phyloP scores from a whole-genome alignment of 305 asterid genomes.

The Fraxinus greggii region DNA sequence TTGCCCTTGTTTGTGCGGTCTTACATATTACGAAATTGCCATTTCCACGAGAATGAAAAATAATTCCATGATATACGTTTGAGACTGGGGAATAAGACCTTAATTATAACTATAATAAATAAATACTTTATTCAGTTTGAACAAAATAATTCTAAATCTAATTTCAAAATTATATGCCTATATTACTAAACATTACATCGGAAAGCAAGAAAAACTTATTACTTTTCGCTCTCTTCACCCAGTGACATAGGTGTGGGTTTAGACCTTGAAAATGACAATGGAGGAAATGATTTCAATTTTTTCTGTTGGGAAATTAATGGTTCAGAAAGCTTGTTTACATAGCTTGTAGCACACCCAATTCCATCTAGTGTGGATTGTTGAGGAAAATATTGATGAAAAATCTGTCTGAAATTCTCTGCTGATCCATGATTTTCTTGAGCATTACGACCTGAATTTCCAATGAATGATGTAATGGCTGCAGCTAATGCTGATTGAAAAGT shows the following conservation, averaged over 20 bases:
- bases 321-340: conserved; percentile 24
- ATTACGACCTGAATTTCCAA: conserved; percentile 21
- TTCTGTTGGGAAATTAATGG: conserved; percentile 20
- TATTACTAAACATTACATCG: background rate
- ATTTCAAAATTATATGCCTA: background rate
- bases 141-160: no score
- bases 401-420: conserved; percentile 22
- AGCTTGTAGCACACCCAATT: conserved; percentile 23
- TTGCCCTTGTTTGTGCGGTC: no score
- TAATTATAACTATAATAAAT: background rate
- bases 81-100: background rate
- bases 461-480: conserved; percentile 40
- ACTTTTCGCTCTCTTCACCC: background rate
- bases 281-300: conserved; percentile 11
- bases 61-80: background rate
- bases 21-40: background rate
- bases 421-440: conserved; percentile 16
- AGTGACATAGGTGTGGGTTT: conserved; percentile 10
- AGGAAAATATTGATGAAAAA: conserved; percentile 23
- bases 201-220: background rate
- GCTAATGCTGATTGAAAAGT: conserved; percentile 40
- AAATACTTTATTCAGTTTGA: background rate
- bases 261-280: conserved; percentile 20
- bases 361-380: conserved; percentile 26
- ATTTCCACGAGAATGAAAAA: background rate